Base-by-base conservation (phyloP, 2,329 filamentous ascomycete genomes). In the Exophiala mesophila region DNA sequence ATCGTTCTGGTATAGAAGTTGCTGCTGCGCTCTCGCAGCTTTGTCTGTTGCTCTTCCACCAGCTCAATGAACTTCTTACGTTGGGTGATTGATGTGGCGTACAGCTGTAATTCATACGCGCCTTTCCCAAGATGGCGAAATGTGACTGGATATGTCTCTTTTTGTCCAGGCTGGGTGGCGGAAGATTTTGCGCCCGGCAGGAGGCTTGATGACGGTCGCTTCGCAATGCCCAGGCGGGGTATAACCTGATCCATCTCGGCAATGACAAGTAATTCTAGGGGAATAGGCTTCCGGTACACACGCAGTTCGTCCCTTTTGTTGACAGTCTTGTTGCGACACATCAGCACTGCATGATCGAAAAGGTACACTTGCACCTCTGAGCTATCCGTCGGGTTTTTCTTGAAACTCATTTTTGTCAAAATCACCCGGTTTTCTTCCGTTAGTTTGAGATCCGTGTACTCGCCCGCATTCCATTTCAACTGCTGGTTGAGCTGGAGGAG, bases 161-260 rank as follows among this genome's bases (percentile, higher is more conserved):
- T 77, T 33, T 74, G 66, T 21, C 71, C 67, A 20, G 71, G 68
- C 12, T 26, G 23, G 19, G 68, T 66, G 44, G 69, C 68, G 17
- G 64, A 63, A 35, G 66, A 65, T 29, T 73, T 67, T 13, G 52
- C 44, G 50, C 78, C 80, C 15, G 78, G 74, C 32, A 94, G 78
- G 57, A 97, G 72, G 62, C 88, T 90, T 2, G 88, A 92, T 1
- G 90, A 94, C 10, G 89, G 83, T 38, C 92, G 77, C 68, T 95
- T 97, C 23, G 88, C 73, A 33, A 88, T 74, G 17, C 88, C 88
- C 36, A 82, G 66, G 50, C 78, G 82, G 3, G 89, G 89, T 30
- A 95, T 86, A 20, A 97, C 82, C 61, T 96, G 88, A 39, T 97
- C 90, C 90, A 98, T 97, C 61, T 97, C 90, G 39, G 85, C 83